Evolutionary conservation across 2,329 filamentous ascomycete genomes (phyloP), one percentile per base, ranked within the genome.

Genomic region (Pestalotiopsis sp.): DNA sequence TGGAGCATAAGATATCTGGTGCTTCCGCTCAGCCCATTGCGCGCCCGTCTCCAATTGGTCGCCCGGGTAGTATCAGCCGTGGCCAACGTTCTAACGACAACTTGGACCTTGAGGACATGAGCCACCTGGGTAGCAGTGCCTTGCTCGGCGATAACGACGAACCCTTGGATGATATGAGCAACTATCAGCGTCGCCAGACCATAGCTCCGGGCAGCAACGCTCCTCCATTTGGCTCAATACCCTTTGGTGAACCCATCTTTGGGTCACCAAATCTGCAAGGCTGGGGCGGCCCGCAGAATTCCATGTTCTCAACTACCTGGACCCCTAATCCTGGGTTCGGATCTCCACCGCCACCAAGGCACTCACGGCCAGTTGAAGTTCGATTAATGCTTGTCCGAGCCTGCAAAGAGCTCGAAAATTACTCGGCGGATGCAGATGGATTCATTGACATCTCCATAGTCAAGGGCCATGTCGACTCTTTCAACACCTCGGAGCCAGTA

Each of bases 81-180:
- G 86, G 86, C 14, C 84, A 84, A 58, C 81, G 82, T 4, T n/a
- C 65, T 22, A 74, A 63, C 74, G 73, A 61, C 68, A 73, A 68
- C 30, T 81, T 83, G 35, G 89, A 91, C 67, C 82, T 94, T 22
- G 93, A 95, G 66, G 88, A 93, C 62, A 81, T 92, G 66, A 91
- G 91, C 69, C 94, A 96, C 73, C 85, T 99, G 30, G 96, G 96
- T 13, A 98, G 95, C 79, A 94, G 94, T 73, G 96, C 94, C 13
- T 84, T 99, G 13, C 84, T 98, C 60, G 91, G 91, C 69, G 94
- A 97, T 75, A 90, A 78, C 74, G 93, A 84, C 80, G 91, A 83
- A 76, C 86, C 80, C 70, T 81, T 83, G 40, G 77, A 78, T 5
- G 79, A 73, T 61, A 81, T 72, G 0, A 69, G 66, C 11, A 52